These are phyloP conservation scores for Forsythia suspensa DNA, from an alignment of 257 asterid genomes.

Conservation along the genomic window DNA sequence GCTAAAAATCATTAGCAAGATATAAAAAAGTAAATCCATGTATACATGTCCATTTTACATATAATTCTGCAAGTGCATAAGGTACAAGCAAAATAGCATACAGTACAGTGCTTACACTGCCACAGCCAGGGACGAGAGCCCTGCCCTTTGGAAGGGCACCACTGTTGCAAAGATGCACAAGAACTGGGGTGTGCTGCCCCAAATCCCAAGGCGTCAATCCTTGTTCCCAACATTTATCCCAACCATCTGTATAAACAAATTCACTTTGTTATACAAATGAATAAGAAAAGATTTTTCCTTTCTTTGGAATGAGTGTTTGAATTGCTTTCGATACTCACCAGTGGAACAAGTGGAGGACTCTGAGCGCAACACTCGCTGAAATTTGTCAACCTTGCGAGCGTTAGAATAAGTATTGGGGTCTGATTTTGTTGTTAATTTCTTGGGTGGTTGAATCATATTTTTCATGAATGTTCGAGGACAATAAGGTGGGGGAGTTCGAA, in stretches of 20 bases:
- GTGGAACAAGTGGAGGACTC: constrained; percentile 44
- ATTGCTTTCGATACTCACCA: constrained; percentile 29
- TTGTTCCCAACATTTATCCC: constrained; percentile 81
- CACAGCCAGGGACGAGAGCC: constrained; percentile 90
- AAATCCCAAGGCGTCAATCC: constrained; percentile 92
- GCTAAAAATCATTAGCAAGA: background rate
- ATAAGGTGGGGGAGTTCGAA: constrained; percentile 10
- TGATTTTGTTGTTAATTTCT: constrained; percentile 9
- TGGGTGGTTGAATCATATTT: constrained; percentile 23
- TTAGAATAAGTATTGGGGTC: background rate
- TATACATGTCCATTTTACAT: background rate
- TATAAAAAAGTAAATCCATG: background rate
- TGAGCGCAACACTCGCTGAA: constrained; percentile 51
- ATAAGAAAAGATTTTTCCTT: background rate
- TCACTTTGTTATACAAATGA: background rate
- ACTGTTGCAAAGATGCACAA: constrained; percentile 58
- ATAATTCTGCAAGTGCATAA: background rate
- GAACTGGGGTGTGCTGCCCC: constrained; percentile 78
- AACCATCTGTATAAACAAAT: constrained; percentile 45
- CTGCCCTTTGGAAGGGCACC: constrained; percentile 76
- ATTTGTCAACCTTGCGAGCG: constrained; percentile 27
- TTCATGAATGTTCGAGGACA: constrained; percentile 11
- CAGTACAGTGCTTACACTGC: constrained; percentile 52
- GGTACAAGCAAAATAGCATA: background rate
- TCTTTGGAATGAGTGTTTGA: background rate